phyloP scores from a whole-genome alignment of 305 asterid species.

The Fraxinus latifolia region DNA sequence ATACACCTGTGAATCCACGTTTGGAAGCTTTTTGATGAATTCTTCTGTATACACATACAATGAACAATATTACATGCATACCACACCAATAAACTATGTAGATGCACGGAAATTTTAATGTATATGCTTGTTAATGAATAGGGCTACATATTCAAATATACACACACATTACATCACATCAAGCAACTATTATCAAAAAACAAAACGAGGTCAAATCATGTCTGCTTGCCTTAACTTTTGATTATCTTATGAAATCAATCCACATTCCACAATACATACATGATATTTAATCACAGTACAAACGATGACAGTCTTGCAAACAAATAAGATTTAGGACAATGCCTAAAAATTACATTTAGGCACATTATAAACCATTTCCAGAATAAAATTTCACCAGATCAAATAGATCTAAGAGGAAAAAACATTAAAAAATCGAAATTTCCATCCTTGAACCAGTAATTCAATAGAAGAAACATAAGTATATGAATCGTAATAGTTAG shows the following conservation, averaged over 20 bases:
- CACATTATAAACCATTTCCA: constrained; percentile 4
- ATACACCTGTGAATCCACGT: neutral
- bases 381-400: constrained; percentile 19
- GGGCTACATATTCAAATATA: neutral
- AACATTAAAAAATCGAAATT: neutral
- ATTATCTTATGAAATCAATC: constrained; percentile 2
- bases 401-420: constrained; percentile 22
- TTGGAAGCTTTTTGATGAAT: neutral
- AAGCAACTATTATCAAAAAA: neutral
- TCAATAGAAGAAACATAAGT: neutral
- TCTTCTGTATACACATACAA: neutral
- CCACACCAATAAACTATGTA: neutral
- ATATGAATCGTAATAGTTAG: constrained; percentile 22
- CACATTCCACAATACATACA: neutral
- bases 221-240: neutral
- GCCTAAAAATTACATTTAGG: neutral
- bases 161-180: neutral
- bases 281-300: neutral
- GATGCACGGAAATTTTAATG: neutral
- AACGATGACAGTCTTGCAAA: neutral
- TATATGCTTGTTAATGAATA: no score
- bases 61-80: neutral
- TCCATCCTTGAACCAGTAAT: constrained; percentile 1
- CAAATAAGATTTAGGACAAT: neutral
- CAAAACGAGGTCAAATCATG: neutral